phyloP scores from a whole-genome alignment of 148 eudicot species.

The Rhododendron ferrugineum region DNA sequence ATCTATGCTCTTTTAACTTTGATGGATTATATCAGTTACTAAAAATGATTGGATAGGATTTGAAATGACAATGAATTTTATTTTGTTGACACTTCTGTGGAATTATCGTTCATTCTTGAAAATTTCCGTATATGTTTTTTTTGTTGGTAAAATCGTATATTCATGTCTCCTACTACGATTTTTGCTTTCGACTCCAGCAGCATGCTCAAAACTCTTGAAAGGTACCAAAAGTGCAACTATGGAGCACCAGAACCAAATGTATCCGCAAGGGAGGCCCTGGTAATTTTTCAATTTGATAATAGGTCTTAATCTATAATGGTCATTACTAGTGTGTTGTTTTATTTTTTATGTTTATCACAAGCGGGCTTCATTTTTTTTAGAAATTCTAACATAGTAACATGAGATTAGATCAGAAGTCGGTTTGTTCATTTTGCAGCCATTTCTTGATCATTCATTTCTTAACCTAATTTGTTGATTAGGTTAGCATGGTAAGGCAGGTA shows the following conservation, averaged over 20 bases:
- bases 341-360: background rate
- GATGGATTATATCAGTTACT: background rate
- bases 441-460: background rate
- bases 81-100: background rate
- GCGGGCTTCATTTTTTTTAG: background rate
- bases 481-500: background rate
- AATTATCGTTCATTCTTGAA: background rate
- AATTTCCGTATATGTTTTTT: background rate
- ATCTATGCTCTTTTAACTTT: background rate
- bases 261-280: slow-evolving; percentile 86
- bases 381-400: too few species aligned
- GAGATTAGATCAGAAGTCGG: background rate
- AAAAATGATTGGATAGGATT: background rate
- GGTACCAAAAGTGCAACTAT: slow-evolving; percentile 95
- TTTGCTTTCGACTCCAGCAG: slow-evolving; percentile 22
- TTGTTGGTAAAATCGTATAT: background rate
- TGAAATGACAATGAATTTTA: background rate
- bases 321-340: background rate
- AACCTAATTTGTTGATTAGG: background rate
- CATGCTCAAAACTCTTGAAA: slow-evolving; percentile 93
- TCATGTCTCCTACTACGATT: background rate
- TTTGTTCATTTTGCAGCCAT: background rate
- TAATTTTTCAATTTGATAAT: slow-evolving; percentile 8
- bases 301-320: too few species aligned
- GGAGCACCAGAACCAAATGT: slow-evolving; percentile 81